Evolutionary conservation across 2,329 filamentous ascomycete species (phyloP).

Genomic region (Elsinoe arachidis): DNA sequence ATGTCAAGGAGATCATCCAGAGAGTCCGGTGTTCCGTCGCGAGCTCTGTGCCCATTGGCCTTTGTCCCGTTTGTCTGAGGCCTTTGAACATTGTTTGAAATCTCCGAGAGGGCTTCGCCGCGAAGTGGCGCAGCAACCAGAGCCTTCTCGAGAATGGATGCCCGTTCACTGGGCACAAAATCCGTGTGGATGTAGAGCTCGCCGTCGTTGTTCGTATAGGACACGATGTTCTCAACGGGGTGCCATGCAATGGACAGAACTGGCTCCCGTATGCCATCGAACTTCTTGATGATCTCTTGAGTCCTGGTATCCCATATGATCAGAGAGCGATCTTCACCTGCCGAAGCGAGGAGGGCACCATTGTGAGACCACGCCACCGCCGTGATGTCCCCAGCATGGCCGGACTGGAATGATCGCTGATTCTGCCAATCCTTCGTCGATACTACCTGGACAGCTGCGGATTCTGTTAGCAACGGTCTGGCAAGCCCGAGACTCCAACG

Average conservation of each 20-base stretch:
- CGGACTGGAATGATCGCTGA: conserved; percentile 68
- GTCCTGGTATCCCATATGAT: conserved; percentile 84
- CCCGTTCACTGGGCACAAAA: conserved; percentile 46
- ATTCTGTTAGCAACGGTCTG: not conserved
- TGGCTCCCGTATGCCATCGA: conserved; percentile 62
- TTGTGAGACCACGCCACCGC: conserved; percentile 91
- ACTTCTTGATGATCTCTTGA: conserved; percentile 67
- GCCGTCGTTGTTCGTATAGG: conserved; percentile 86
- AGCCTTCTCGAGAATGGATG: conserved; percentile 40
- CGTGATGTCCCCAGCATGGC: conserved; percentile 76
- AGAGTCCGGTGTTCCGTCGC: conserved; percentile 60
- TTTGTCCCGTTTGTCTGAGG: conserved; percentile 49
- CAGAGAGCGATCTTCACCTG: conserved; percentile 52
- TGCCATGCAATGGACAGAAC: conserved; percentile 88
- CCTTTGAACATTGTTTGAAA: conserved; percentile 55
- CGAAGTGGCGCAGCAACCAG: conserved; percentile 77
- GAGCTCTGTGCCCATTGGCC: conserved; percentile 39
- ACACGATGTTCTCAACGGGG: conserved; percentile 75
- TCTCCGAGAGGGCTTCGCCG: conserved; percentile 66
- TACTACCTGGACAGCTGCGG: conserved; percentile 68
- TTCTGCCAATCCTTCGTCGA: conserved; percentile 86
- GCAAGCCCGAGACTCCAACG: not conserved
- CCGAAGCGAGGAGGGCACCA: conserved; percentile 69
- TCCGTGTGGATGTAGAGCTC: conserved; percentile 85
- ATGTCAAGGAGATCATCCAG: conserved; percentile 73